phyloP scores from a whole-genome alignment of 257 asterid species.

The Gynochthodes officinalis region DNA sequence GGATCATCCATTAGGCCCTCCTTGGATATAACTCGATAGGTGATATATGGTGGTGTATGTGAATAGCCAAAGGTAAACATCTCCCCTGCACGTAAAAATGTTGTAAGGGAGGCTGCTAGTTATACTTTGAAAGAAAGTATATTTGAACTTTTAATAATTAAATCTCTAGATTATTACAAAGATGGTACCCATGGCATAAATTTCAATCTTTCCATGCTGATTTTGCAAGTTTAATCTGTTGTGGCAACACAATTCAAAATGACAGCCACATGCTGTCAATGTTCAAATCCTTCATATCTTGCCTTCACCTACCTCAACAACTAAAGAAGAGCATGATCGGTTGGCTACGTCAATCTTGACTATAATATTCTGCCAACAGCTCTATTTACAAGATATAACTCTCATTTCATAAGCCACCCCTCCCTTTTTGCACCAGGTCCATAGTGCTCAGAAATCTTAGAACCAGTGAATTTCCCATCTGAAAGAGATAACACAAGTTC shows the following conservation, averaged over 20 bases:
- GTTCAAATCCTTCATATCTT: neutral
- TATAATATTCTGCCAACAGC: neutral
- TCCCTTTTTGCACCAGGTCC: neutral
- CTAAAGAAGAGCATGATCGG: neutral
- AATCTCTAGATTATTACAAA: neutral
- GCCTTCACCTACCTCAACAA: neutral
- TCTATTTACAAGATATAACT: neutral
- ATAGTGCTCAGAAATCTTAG: neutral
- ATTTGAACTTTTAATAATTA: neutral
- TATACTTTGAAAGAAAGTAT: neutral
- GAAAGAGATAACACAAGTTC: neutral
- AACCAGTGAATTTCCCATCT: neutral
- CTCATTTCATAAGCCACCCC: neutral
- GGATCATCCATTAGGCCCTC: constrained; percentile 92
- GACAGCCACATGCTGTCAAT: neutral
- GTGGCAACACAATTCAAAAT: neutral
- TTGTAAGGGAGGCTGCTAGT: constrained; percentile 17
- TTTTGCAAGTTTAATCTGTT: too few species aligned
- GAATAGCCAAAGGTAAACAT: constrained; percentile 96
- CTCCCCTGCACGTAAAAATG: constrained; percentile 62
- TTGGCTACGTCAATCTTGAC: neutral
- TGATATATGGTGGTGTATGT: constrained; percentile 64
- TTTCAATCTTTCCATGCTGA: too few species aligned
- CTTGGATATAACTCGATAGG: constrained; percentile 88
- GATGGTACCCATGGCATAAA: neutral